Evolutionary conservation across 176 grass and related monocot genomes (phyloP).

Genomic region (Zoysia japonica): DNA sequence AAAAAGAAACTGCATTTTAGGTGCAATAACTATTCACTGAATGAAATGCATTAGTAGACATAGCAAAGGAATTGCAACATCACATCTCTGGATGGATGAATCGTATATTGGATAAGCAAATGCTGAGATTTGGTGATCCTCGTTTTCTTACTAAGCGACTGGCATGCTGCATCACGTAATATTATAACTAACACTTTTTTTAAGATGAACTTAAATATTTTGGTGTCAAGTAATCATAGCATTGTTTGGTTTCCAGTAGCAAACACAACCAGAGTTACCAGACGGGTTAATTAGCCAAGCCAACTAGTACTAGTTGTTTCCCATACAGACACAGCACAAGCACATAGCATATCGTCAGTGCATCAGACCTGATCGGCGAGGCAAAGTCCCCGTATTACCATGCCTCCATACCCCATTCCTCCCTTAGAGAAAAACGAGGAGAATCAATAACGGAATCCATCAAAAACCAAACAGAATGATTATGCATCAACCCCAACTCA

Average conservation of each 20-base stretch:
- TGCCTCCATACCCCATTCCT: constrained; percentile 22
- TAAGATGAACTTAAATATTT: background rate
- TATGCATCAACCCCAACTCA: background rate
- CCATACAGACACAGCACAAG: background rate
- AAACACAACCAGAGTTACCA: background rate
- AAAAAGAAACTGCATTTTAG: background rate
- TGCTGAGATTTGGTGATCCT: background rate
- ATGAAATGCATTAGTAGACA: background rate
- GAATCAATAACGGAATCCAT: background rate
- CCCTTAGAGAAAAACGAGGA: constrained; percentile 10
- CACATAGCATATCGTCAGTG: background rate
- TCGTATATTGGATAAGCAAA: background rate
- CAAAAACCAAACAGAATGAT: constrained; percentile 17
- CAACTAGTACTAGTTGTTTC: background rate
- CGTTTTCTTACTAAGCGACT: background rate
- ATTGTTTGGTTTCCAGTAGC: background rate
- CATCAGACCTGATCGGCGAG: constrained; percentile 40
- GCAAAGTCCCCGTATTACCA: constrained; percentile 8
- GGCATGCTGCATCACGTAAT: background rate
- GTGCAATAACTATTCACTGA: background rate
- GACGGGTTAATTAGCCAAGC: constrained; percentile 2
- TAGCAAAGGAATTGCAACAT: background rate
- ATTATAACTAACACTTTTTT: background rate
- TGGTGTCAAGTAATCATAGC: background rate
- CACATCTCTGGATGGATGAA: background rate